These are phyloP conservation scores for Microdochium bolleyi DNA, from an alignment of 2,329 filamentous ascomycete species.

Conservation along the genomic window DNA sequence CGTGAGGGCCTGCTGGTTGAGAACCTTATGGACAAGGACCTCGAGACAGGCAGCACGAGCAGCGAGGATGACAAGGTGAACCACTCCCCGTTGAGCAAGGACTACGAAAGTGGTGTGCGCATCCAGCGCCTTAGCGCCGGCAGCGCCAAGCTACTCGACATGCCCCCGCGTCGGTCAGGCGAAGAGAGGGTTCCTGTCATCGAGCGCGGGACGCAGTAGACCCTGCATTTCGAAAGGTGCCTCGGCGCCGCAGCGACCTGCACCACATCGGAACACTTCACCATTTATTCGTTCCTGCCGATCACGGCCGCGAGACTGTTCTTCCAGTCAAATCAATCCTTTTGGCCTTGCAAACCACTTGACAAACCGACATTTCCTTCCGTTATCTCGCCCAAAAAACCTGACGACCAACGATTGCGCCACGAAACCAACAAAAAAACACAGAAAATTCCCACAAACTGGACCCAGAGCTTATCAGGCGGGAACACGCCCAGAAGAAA, in stretches of 20 bases:
- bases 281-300: too few relatives aligned
- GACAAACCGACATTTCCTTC: too few relatives aligned
- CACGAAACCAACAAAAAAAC: too few relatives aligned
- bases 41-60: conserved; percentile 17
- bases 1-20: conserved; percentile 41
- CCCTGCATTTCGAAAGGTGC: not conserved
- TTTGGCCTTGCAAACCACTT: too few relatives aligned
- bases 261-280: not conserved
- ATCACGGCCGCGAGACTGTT: too few relatives aligned
- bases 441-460: too few relatives aligned
- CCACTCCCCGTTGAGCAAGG: conserved; percentile 64
- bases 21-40: conserved; percentile 25
- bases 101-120: conserved; percentile 53
- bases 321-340: too few relatives aligned
- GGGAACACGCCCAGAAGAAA: too few relatives aligned
- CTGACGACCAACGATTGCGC: too few relatives aligned
- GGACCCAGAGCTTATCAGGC: too few relatives aligned
- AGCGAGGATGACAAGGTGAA: conserved; percentile 27
- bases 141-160: conserved; percentile 66
- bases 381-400: too few relatives aligned
- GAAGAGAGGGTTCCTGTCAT: conserved; percentile 34
- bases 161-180: conserved; percentile 47
- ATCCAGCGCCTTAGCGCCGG: conserved; percentile 68
- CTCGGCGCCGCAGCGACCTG: not conserved
- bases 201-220: conserved; percentile 18